Evolutionary conservation across 2,329 filamentous ascomycete species (phyloP).

Genomic region (Ophiocordyceps sinensis): DNA sequence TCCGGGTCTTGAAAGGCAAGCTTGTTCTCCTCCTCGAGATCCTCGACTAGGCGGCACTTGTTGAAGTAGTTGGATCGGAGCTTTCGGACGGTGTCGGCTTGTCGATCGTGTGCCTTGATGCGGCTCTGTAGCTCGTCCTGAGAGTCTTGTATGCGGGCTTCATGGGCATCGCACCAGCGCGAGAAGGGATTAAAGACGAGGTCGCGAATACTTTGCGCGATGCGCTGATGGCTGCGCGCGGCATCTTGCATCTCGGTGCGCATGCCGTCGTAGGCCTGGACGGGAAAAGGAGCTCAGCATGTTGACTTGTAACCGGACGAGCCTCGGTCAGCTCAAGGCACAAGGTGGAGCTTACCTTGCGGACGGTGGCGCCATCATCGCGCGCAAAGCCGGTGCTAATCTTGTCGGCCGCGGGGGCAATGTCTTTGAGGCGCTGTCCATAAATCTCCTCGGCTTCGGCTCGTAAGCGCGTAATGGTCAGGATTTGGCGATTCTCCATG

Average conservation of each 20-base stretch:
- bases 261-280: conserved; percentile 83
- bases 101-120: conserved; percentile 86
- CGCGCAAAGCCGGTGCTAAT: conserved; percentile 70
- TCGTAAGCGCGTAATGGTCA: conserved; percentile 84
- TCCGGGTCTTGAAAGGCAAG: conserved; percentile 86
- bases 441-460: conserved; percentile 92
- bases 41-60: conserved; percentile 91
- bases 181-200: conserved; percentile 89
- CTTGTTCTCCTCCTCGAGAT: conserved; percentile 97
- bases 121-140: conserved; percentile 85
- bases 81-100: conserved; percentile 82
- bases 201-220: conserved; percentile 90
- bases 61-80: conserved; percentile 95
- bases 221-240: conserved; percentile 81
- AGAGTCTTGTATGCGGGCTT: conserved; percentile 77
- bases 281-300: not conserved
- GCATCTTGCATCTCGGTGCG: conserved; percentile 87
- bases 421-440: conserved; percentile 65
- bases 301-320: too few species aligned
- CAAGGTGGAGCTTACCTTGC: conserved; percentile 50
- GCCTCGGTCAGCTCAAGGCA: not conserved
- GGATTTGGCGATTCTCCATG: conserved; percentile 84
- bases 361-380: conserved; percentile 90
- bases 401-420: conserved; percentile 68
- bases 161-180: conserved; percentile 92